Evolutionary conservation across 257 asterid species (phyloP), one percentile per base, ranked within the genome.

Genomic region (Craterostigma plantagineum): DNA sequence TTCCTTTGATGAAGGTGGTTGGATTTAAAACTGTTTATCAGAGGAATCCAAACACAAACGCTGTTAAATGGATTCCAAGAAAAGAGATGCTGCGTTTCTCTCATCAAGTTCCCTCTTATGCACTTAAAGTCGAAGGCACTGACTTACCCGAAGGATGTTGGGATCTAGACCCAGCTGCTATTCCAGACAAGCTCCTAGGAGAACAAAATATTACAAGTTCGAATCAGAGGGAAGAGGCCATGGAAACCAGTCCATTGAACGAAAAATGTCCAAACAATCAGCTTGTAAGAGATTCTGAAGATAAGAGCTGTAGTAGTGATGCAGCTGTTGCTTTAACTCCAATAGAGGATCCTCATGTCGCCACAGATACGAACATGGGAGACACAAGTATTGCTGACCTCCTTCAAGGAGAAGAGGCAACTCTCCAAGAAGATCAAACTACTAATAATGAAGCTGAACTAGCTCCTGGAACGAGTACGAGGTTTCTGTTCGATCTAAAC

Each of bases 101-200:
- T 4, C 98, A 87, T 63, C 91, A 68, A 69, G 98, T 87, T 34
- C 98, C 98, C 12, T 71, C 95, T 18, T 79, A 74, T 59, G 62
- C 70, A 18, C 93, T 87, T 9, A 72, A 78, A 48, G 73, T 65
- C 9, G 78, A 65, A 38, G 68, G 64, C 17, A 39, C 58, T 23
- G 63, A 69, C 49, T 59, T 74, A 70, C 92, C 95, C 0, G 81
- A 77, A 48, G 91, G 90, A 18, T 87, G 93, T 62, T 90, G 95
- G 95, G 98, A 90, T 83, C 95, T 90, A 41, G 98, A 90, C 64
- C 91, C 98, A 38, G 98, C 98, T 63, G 98, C 98, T 3, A 90
- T 70, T 41, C 98, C 98, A 0, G 95, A 74, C 6, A 75, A 74
- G 55, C 73, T 87, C 58, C 98, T 90, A 37, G 55, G 49, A 16